phyloP scores from a whole-genome alignment of 1,284 basidiomycete genomes.

The Boletus sp. region DNA sequence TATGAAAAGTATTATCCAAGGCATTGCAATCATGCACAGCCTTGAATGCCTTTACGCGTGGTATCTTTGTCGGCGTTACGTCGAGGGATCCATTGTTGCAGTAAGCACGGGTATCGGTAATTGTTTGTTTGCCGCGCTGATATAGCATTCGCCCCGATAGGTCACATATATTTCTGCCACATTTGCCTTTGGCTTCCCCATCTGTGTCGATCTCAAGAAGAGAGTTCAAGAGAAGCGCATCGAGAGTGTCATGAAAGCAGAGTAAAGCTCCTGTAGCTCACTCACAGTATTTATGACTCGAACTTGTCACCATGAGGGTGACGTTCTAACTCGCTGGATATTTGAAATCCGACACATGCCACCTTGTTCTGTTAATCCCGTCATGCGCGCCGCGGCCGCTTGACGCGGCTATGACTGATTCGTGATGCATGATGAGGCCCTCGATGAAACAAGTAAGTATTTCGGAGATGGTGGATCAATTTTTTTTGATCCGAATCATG shows the following conservation, averaged over 20 bases:
- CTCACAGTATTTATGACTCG: too few species aligned
- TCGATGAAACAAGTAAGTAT: too few species aligned
- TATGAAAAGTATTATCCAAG: neutral
- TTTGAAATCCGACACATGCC: too few species aligned
- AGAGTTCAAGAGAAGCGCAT: slow-evolving; percentile 64
- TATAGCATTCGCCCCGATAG: slow-evolving; percentile 32
- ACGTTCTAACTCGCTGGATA: too few species aligned
- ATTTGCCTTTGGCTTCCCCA: slow-evolving; percentile 38
- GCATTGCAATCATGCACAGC: slow-evolving; percentile 37
- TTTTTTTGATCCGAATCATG: too few species aligned
- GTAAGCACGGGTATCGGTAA: slow-evolving; percentile 39
- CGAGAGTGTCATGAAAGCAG: slow-evolving; percentile 68
- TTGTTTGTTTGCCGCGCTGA: slow-evolving; percentile 5
- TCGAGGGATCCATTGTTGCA: slow-evolving; percentile 46
- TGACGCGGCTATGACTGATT: too few species aligned
- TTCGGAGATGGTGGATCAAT: too few species aligned
- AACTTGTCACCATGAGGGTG: too few species aligned
- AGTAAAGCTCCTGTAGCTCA: slow-evolving; percentile 37
- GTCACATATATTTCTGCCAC: slow-evolving; percentile 48
- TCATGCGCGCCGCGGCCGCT: too few species aligned
- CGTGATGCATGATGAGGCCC: too few species aligned
- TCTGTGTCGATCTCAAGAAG: slow-evolving; percentile 48
- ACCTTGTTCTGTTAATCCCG: too few species aligned
- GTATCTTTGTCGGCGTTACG: slow-evolving; percentile 52
- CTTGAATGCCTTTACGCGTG: slow-evolving; percentile 54